Base-by-base conservation (phyloP, 75 land plant species). In the Pinus tabuliformis region DNA sequence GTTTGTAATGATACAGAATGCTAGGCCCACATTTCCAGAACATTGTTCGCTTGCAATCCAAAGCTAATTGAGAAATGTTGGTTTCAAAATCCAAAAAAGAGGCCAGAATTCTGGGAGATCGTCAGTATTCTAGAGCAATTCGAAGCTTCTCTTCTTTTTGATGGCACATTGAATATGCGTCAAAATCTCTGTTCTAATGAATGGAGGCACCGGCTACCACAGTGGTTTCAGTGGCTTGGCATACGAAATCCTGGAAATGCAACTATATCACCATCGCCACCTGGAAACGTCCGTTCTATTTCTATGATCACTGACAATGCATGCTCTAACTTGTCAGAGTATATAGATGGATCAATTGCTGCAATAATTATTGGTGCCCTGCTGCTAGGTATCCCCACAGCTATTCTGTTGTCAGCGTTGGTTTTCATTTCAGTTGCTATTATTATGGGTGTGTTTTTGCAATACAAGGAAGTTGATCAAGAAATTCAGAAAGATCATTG, bases 31-130 rank as follows among this genome's bases (percentile, higher is more conserved):
- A 45, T 78, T 96, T 22, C 95, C 99, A 28, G 74, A 45, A 1
- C 75, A 88, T 33, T 96, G 99, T 76, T 93, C 95, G 26, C 74
- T 73, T 39, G 76, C 87, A 0, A 72, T 94, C 77, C 58, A 56
- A 83, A 85, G 52, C 78, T 96, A 52, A 96, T 96, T 65, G 85
- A 91, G 73, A 90, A 84, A 65, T 96, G 99, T 74, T 96, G 99
- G 99, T 75, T 85, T 2, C 63, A 78, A 58, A 78, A 88, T 49
- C 92, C 97, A 5, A 97, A 94, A 22, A 90, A 85, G 72, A 85
- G 99, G 59, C 99, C 97, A 22, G 89, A 86, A 54, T 95, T 93
- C 64, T 78, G 86, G 85, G 86, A 91, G 77, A 84, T 96, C 26
- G 89, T 96, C 73, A 88, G 90, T 42, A 85, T 87, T 2, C 76